phyloP scores from a whole-genome alignment of 2,329 filamentous ascomycete genomes.

The Botrytis aclada region DNA sequence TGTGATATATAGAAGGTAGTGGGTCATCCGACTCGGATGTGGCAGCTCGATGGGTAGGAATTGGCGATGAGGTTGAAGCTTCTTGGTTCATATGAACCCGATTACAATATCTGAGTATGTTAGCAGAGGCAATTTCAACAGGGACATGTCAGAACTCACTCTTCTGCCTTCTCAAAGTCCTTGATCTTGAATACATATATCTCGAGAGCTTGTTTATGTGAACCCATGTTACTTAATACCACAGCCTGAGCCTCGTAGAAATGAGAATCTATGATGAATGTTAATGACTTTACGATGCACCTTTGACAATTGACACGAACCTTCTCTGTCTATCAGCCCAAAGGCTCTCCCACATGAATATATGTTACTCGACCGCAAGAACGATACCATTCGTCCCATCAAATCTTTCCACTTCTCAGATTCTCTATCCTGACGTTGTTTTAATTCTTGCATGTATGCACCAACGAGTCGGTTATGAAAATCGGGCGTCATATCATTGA shows the following conservation, averaged over 20 bases:
- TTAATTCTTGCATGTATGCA: constrained; percentile 57
- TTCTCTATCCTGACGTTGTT: constrained; percentile 40
- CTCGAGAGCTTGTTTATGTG: constrained; percentile 91
- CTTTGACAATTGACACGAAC: constrained; percentile 46
- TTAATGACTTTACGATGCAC: constrained; percentile 20
- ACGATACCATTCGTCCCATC: constrained; percentile 66
- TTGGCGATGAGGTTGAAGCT: constrained; percentile 38
- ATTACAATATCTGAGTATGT: constrained; percentile 72
- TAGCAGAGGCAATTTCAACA: constrained; percentile 20
- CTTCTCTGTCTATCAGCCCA: constrained; percentile 72
- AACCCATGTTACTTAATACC: constrained; percentile 89
- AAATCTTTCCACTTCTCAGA: constrained; percentile 53
- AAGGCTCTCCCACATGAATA: constrained; percentile 81
- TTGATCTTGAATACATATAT: constrained; percentile 96
- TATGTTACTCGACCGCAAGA: constrained; percentile 71
- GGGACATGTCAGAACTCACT: constrained; percentile 53
- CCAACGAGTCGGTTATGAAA: constrained; percentile 84
- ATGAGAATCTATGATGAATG: constrained; percentile 57
- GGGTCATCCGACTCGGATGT: constrained; percentile 49
- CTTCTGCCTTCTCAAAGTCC: constrained; percentile 86
- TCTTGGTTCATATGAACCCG: constrained; percentile 67
- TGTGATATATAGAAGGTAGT: constrained; percentile 83
- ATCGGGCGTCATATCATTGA: constrained; percentile 79
- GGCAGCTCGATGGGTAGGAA: constrained; percentile 40
- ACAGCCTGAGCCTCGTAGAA: constrained; percentile 91